Conservation (phyloP, 306 rosid species). For the Rosa chinensis region DNA sequence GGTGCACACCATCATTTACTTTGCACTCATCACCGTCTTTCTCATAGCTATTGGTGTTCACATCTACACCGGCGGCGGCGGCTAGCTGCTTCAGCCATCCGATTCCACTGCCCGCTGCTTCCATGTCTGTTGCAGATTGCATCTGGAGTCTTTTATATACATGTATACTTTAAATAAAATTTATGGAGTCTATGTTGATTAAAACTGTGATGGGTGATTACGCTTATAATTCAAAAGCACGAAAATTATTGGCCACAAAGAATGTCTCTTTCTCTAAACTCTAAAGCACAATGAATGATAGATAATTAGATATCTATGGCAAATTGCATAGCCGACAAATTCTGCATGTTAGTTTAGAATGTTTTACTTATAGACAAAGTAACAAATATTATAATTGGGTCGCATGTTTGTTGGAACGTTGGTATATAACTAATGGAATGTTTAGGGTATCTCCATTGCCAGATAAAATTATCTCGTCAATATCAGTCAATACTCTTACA, state of each 20-base stretch:
- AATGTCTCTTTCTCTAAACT: too few species aligned
- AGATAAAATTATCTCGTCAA: too few species aligned
- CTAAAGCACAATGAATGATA: neutral
- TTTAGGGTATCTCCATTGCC: too few species aligned
- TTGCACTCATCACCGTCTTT: constrained; percentile 65
- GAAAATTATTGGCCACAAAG: neutral
- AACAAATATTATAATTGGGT: too few species aligned
- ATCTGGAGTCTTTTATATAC: neutral
- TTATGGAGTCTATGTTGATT: neutral
- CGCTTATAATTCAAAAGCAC: neutral
- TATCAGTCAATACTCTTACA: neutral
- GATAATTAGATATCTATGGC: neutral
- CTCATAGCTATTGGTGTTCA: constrained; percentile 77
- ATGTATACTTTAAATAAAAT: neutral
- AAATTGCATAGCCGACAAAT: too few species aligned
- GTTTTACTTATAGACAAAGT: too few species aligned
- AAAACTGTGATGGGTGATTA: neutral
- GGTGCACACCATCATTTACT: constrained; percentile 71
- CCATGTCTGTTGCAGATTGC: neutral
- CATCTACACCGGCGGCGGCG: constrained; percentile 39
- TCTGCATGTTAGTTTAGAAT: too few species aligned
- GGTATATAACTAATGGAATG: too few species aligned
- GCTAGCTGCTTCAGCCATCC: neutral
- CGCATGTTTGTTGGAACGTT: too few species aligned
- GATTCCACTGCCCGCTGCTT: neutral